Evolutionary conservation across 805 yeast species (phyloP).

Genomic region (Kodamaea laetipori): DNA sequence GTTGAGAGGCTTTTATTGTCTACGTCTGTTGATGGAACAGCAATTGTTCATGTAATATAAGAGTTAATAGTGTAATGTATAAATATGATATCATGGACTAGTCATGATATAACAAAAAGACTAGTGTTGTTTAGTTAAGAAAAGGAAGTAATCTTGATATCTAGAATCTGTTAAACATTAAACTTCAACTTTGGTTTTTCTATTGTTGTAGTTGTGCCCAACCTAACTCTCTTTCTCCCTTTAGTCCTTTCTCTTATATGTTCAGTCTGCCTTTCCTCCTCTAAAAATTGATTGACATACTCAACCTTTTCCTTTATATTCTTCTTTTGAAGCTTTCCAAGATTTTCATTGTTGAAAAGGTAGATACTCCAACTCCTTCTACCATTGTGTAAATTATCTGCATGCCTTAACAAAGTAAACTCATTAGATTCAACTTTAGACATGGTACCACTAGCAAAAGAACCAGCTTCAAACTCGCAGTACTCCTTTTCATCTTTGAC

Average conservation of each 20-base stretch:
- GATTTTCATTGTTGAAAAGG: constrained; percentile 33
- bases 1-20: constrained; percentile 43
- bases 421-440: constrained; percentile 18
- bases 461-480: constrained; percentile 34
- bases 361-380: constrained; percentile 29
- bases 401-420: constrained; percentile 26
- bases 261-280: constrained; percentile 5
- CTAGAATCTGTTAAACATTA: too few relatives aligned
- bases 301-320: constrained; percentile 4
- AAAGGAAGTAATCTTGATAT: too few relatives aligned
- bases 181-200: too few relatives aligned
- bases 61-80: neutral
- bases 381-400: constrained; percentile 14
- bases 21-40: constrained; percentile 56
- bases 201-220: neutral
- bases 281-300: constrained; percentile 7
- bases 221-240: constrained; percentile 11
- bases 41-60: constrained; percentile 48
- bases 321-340: constrained; percentile 21
- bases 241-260: neutral
- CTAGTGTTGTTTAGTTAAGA: too few relatives aligned
- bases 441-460: constrained; percentile 11
- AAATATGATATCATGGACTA: neutral
- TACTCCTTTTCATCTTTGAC: constrained; percentile 35
- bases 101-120: too few relatives aligned